These are phyloP conservation scores for Pseudogymnoascus verrucosus DNA, from an alignment of 2,329 filamentous ascomycete genomes.

Conservation along the genomic window DNA sequence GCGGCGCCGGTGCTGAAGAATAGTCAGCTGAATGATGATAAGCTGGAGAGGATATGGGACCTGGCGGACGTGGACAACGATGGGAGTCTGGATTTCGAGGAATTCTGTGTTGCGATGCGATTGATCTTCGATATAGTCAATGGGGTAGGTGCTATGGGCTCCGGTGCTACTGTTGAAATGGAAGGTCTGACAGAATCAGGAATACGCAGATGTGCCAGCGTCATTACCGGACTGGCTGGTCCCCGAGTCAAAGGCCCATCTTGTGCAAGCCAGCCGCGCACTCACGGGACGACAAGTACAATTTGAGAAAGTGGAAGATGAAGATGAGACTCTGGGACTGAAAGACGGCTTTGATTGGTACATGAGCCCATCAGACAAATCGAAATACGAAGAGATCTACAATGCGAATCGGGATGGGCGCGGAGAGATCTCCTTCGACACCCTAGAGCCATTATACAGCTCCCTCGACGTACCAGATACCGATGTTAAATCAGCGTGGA, in stretches of 20 bases:
- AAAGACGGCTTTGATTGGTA: constrained; percentile 99
- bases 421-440: constrained; percentile 71
- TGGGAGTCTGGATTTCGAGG: constrained; percentile 96
- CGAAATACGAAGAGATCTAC: constrained; percentile 97
- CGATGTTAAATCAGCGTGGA: constrained; percentile 90
- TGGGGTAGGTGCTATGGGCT: constrained; percentile 55
- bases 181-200: constrained; percentile 41
- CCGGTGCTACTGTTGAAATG: not conserved
- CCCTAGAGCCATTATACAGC: constrained; percentile 77
- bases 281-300: constrained; percentile 70
- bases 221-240: constrained; percentile 92
- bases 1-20: constrained; percentile 67
- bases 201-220: constrained; percentile 81
- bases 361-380: constrained; percentile 85
- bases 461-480: constrained; percentile 66
- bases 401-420: constrained; percentile 81
- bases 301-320: constrained; percentile 79
- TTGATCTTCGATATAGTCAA: constrained; percentile 97
- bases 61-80: constrained; percentile 95
- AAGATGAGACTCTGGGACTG: constrained; percentile 72
- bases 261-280: constrained; percentile 75
- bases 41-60: constrained; percentile 97
- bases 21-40: constrained; percentile 63
- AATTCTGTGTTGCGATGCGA: constrained; percentile 98
- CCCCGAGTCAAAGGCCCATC: constrained; percentile 86